Percentiles rank a stretch among this genome's conserved stretches.
Conservation (phyloP, 345 rosid genomes). For the Eucalyptus pauciflora region DNA sequence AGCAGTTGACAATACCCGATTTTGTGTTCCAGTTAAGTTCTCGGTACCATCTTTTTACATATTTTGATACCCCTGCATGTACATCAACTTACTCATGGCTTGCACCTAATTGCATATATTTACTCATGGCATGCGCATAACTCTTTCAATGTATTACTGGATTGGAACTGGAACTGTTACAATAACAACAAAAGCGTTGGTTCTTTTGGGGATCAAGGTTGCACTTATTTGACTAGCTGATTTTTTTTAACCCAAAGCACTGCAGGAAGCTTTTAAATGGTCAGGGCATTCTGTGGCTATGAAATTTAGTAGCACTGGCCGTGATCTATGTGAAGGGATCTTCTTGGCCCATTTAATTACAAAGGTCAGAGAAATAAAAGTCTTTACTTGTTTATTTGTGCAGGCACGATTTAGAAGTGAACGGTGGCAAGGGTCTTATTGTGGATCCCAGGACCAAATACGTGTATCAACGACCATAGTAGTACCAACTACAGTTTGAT, state of each 20-base stretch:
- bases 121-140: neutral
- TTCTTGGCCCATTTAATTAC: neutral
- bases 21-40: conserved; percentile 95
- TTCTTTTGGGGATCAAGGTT: neutral
- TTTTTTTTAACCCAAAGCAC: neutral
- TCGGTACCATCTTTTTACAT: neutral
- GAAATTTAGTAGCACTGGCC: neutral
- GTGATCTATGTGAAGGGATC: neutral
- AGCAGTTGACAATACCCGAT: conserved; percentile 97
- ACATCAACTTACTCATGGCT: neutral
- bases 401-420: conserved; percentile 99
- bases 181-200: neutral
- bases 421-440: conserved; percentile 94
- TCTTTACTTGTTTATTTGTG: neutral
- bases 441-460: conserved; percentile 97
- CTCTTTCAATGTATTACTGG: neutral
- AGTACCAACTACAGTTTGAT: neutral
- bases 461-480: conserved; percentile 80
- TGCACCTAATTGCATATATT: neutral
- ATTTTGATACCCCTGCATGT: neutral
- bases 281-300: neutral
- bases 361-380: neutral
- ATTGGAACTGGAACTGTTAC: neutral
- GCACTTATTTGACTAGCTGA: neutral
- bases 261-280: neutral